Conservation (phyloP, 495 filamentous ascomycete species). For the Penicillium verhagenii region DNA sequence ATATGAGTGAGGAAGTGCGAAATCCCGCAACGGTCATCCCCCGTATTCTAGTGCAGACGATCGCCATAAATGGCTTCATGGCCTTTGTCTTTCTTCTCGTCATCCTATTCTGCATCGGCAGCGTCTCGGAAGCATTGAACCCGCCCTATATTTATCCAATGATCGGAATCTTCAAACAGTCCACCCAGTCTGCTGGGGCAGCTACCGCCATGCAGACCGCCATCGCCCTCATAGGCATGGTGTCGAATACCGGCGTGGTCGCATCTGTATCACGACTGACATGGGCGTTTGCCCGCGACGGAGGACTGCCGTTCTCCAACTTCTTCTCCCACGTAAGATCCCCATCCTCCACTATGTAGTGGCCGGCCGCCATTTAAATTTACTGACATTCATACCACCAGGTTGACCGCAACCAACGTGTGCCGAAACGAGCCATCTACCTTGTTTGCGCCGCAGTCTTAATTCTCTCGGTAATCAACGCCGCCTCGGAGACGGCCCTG, state of each 20-base stretch:
- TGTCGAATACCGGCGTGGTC: constrained; percentile 22
- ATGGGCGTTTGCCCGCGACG: constrained; percentile 60
- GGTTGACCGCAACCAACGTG: constrained; percentile 16
- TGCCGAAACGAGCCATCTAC: constrained; percentile 34
- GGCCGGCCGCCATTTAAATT: not conserved
- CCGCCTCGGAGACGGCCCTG: constrained; percentile 45
- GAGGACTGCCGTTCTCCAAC: constrained; percentile 46
- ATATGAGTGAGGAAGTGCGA: constrained; percentile 40
- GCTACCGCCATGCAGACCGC: constrained; percentile 25
- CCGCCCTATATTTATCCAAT: constrained; percentile 24
- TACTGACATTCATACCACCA: not conserved
- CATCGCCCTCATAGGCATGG: constrained; percentile 20
- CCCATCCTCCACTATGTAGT: constrained; percentile 8
- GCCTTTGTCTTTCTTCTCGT: constrained; percentile 37
- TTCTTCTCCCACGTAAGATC: constrained; percentile 44
- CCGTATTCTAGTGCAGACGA: constrained; percentile 30
- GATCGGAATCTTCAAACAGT: constrained; percentile 28
- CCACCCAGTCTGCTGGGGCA: constrained; percentile 23
- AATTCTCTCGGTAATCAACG: constrained; percentile 51
- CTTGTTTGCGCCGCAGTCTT: constrained; percentile 32
- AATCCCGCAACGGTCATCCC: constrained; percentile 35
- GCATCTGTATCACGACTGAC: constrained; percentile 51
- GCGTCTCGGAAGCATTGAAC: constrained; percentile 29
- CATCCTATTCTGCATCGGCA: constrained; percentile 39
- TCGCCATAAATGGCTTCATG: constrained; percentile 37